Conservation (phyloP, 1,139 yeast species). For the Suhomyces choctaworum region DNA sequence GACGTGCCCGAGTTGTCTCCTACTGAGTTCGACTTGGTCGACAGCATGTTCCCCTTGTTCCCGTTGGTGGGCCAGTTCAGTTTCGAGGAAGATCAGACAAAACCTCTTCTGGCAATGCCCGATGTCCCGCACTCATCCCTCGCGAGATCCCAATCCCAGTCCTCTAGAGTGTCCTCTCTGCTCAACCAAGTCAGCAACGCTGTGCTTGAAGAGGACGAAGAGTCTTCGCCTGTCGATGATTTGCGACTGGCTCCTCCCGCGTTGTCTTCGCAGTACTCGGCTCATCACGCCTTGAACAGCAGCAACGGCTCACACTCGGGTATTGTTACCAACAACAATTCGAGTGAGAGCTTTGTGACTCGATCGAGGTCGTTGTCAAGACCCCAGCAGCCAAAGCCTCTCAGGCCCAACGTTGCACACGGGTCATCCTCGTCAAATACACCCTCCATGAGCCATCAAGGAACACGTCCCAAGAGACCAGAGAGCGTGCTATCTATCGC, state of each 20-base stretch:
- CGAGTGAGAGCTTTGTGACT: constrained; percentile 6
- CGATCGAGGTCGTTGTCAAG: constrained; percentile 5
- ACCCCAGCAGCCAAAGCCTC: constrained; percentile 25
- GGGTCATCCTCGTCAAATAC: constrained; percentile 14
- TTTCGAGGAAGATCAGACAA: constrained; percentile 38
- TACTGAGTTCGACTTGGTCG: constrained; percentile 18
- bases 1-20: constrained; percentile 17
- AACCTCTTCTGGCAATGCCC: constrained; percentile 39
- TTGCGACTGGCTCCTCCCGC: constrained; percentile 1
- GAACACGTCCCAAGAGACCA: constrained; percentile 40
- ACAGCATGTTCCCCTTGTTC: constrained; percentile 50
- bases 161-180: constrained; percentile 9
- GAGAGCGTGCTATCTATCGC: constrained; percentile 45
- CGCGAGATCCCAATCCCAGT: constrained; percentile 9
- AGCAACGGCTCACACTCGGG: constrained; percentile 1
- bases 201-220: constrained; percentile 7
- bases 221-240: constrained; percentile 1
- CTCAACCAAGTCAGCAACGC: constrained; percentile 8
- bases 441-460: constrained; percentile 26
- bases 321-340: constrained; percentile 4
- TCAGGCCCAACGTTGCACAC: constrained; percentile 16
- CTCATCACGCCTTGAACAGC: background rate
- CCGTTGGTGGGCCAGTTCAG: constrained; percentile 52
- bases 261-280: background rate
- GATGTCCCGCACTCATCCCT: constrained; percentile 1